These are phyloP conservation scores for Mrakia hoshinonis DNA, from an alignment of 768 basidiomycete genomes.

Conservation along the genomic window DNA sequence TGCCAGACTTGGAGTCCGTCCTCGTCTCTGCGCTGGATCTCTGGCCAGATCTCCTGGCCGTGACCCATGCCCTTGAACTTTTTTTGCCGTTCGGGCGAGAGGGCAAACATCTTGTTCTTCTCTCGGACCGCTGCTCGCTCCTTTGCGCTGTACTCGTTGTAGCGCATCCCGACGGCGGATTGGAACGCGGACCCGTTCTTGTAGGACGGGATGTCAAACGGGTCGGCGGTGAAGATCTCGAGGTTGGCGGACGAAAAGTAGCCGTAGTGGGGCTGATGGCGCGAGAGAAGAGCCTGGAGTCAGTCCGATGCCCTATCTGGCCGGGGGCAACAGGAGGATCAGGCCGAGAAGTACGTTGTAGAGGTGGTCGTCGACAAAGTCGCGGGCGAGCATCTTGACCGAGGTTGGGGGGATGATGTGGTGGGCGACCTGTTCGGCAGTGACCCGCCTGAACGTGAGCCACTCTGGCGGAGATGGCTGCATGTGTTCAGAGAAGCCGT, in stretches of 20 bases:
- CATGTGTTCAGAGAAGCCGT: background rate
- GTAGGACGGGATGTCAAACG: constrained; percentile 61
- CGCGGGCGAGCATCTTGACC: constrained; percentile 88
- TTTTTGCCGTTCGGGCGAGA: constrained; percentile 12
- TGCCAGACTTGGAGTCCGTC: constrained; percentile 84
- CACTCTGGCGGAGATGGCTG: background rate
- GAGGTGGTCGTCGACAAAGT: constrained; percentile 91
- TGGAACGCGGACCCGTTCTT: constrained; percentile 69
- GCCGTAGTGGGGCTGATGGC: constrained; percentile 66
- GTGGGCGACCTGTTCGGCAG: constrained; percentile 60
- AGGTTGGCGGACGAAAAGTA: constrained; percentile 61
- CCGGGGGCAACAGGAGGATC: background rate
- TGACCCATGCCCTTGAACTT: background rate
- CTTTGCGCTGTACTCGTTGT: constrained; percentile 60
- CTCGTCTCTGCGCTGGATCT: constrained; percentile 28
- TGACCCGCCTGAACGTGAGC: constrained; percentile 48
- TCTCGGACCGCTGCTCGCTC: constrained; percentile 33
- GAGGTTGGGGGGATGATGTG: constrained; percentile 56
- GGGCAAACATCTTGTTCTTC: constrained; percentile 51
- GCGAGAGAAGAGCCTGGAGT: background rate
- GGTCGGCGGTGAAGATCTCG: constrained; percentile 59
- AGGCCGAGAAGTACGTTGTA: constrained; percentile 54
- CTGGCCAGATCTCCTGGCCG: constrained; percentile 12
- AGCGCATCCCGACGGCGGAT: constrained; percentile 65
- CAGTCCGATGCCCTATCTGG: too few species aligned